Evolutionary conservation across 2,329 filamentous ascomycete species (phyloP).

Genomic region (Talaromyces amestolkiae): DNA sequence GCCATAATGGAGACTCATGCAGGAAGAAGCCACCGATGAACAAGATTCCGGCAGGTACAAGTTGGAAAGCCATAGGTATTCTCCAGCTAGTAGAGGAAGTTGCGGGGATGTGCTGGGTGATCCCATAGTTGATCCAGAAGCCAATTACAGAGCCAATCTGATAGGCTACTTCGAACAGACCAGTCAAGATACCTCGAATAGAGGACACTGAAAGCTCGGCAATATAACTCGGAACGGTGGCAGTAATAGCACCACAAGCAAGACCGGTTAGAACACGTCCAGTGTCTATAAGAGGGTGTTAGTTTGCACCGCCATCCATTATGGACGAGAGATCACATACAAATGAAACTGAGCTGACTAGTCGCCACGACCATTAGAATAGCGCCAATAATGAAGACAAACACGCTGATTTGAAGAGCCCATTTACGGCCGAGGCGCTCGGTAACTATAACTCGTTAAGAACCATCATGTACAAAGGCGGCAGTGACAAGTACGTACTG

Average conservation of each 20-base stretch:
- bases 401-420: slow-evolving; percentile 60
- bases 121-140: slow-evolving; percentile 50
- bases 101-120: not conserved
- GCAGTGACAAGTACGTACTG: not conserved
- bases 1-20: slow-evolving; percentile 66
- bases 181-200: slow-evolving; percentile 59
- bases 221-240: slow-evolving; percentile 61
- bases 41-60: slow-evolving; percentile 43
- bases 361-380: slow-evolving; percentile 70
- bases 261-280: slow-evolving; percentile 59
- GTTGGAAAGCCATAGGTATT: slow-evolving; percentile 43
- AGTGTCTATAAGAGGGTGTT: slow-evolving; percentile 33
- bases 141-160: slow-evolving; percentile 52
- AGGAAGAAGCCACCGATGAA: slow-evolving; percentile 60
- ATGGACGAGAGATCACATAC: not conserved
- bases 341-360: slow-evolving; percentile 22
- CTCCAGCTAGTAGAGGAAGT: slow-evolving; percentile 29
- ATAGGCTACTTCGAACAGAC: slow-evolving; percentile 57
- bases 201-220: slow-evolving; percentile 58
- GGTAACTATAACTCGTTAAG: slow-evolving; percentile 56
- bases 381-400: slow-evolving; percentile 68
- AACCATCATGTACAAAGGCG: not conserved
- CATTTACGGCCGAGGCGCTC: slow-evolving; percentile 58
- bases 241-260: slow-evolving; percentile 56
- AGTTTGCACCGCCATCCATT: not conserved